Percentiles rank a stretch among this genome's conserved stretches.
Conservation (phyloP, 768 basidiomycete species). For the Xanthoconium purpureum region DNA sequence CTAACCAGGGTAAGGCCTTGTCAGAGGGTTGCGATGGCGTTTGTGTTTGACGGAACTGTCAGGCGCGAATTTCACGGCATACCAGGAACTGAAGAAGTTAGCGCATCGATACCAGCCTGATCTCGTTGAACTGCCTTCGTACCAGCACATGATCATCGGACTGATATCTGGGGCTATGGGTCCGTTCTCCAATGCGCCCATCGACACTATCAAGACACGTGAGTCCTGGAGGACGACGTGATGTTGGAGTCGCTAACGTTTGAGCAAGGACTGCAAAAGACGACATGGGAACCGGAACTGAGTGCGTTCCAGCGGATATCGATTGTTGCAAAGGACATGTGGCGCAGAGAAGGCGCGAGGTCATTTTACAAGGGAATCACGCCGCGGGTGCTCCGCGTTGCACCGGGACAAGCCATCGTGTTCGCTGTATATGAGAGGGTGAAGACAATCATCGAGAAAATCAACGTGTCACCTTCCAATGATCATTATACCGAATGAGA, state of each 20-base stretch:
- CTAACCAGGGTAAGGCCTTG: slow-evolving; percentile 76
- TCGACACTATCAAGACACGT: slow-evolving; percentile 95
- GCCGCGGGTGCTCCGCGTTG: slow-evolving; percentile 91
- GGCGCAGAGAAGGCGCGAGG: slow-evolving; percentile 78
- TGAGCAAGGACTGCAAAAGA: slow-evolving; percentile 74
- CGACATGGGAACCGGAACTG: slow-evolving; percentile 67
- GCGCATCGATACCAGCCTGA: slow-evolving; percentile 78
- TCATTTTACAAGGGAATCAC: slow-evolving; percentile 99
- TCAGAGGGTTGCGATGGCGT: too few relatives aligned
- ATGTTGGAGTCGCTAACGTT: not conserved
- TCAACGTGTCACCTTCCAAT: slow-evolving; percentile 51
- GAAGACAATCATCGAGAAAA: slow-evolving; percentile 66
- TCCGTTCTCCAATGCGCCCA: slow-evolving; percentile 96
- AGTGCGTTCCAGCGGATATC: slow-evolving; percentile 77
- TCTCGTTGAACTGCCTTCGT: slow-evolving; percentile 77
- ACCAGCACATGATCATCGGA: slow-evolving; percentile 94
- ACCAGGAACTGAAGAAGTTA: slow-evolving; percentile 92
- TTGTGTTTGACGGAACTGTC: not conserved
- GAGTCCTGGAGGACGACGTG: slow-evolving; percentile 24
- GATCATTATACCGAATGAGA: slow-evolving; percentile 72
- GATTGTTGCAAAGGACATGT: slow-evolving; percentile 88
- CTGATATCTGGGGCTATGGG: slow-evolving; percentile 97
- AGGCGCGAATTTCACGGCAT: slow-evolving; percentile 98
- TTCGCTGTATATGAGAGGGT: slow-evolving; percentile 97
- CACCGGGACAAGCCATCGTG: slow-evolving; percentile 95